Conservation (phyloP, 2,329 filamentous ascomycete species). For the Ophiognomonia clavigignenti-juglandacearum region DNA sequence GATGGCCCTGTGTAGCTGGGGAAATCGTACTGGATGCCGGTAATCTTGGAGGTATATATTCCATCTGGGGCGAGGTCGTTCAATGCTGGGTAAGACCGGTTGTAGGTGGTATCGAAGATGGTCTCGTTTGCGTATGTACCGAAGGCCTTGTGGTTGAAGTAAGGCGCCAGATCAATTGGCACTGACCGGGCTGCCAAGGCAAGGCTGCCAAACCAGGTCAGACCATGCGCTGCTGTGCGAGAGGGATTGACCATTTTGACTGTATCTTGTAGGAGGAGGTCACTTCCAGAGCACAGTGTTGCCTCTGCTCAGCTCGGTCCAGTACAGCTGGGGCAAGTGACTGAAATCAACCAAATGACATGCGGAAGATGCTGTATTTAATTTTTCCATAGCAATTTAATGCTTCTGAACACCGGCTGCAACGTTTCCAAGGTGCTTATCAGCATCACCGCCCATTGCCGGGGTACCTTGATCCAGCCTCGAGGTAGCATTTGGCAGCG, state of each 20-base stretch:
- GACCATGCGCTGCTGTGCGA: neutral
- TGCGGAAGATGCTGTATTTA: no score
- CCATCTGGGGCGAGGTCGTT: conserved; percentile 20
- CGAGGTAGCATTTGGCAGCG: no score
- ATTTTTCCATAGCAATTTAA: no score
- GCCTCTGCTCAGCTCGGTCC: no score
- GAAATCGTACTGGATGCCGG: conserved; percentile 37
- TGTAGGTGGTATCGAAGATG: conserved; percentile 34
- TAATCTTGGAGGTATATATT: conserved; percentile 33
- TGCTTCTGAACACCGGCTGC: no score
- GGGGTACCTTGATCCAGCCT: no score
- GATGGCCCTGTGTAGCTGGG: conserved; percentile 34
- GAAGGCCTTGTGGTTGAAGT: conserved; percentile 45
- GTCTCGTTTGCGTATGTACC: conserved; percentile 38
- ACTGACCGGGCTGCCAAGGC: conserved; percentile 19
- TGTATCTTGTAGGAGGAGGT: no score
- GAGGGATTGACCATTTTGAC: neutral
- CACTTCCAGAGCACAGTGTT: no score
- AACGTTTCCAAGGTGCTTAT: no score
- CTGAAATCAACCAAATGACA: no score
- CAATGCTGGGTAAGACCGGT: conserved; percentile 36
- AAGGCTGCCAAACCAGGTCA: conserved; percentile 1
- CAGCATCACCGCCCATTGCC: no score
- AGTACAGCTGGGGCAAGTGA: no score
- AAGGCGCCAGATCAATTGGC: conserved; percentile 26